Percentiles rank a stretch among this genome's conserved stretches.
Conservation (phyloP, 495 filamentous ascomycete species). For the Penicillium macrosclerotiorum region DNA sequence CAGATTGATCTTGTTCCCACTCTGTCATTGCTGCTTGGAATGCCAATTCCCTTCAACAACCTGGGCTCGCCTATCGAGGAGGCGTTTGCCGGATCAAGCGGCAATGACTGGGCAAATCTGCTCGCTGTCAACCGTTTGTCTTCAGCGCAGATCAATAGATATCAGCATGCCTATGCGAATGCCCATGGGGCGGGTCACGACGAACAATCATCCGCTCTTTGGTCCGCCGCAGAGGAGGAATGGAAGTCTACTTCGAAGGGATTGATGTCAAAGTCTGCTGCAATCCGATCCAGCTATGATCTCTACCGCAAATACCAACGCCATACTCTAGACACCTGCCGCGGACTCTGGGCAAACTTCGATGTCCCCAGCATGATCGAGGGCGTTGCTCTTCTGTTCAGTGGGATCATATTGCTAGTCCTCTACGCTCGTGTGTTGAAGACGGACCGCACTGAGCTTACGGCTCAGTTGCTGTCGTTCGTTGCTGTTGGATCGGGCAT, state of each 20-base stretch:
- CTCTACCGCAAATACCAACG: slow-evolving; percentile 72
- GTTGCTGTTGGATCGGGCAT: slow-evolving; percentile 41
- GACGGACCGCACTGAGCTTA: slow-evolving; percentile 52
- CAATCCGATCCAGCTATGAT: slow-evolving; percentile 46
- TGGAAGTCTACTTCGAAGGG: slow-evolving; percentile 43
- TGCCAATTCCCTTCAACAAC: slow-evolving; percentile 96
- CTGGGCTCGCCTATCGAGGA: slow-evolving; percentile 93
- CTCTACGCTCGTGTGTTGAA: slow-evolving; percentile 66
- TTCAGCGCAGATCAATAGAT: slow-evolving; percentile 83
- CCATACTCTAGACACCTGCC: slow-evolving; percentile 77
- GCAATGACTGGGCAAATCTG: slow-evolving; percentile 70
- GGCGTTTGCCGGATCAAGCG: slow-evolving; percentile 71
- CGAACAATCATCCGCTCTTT: slow-evolving; percentile 56
- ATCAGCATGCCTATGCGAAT: slow-evolving; percentile 66
- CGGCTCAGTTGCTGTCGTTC: slow-evolving; percentile 43
- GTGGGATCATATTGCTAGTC: slow-evolving; percentile 62
- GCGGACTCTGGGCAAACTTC: slow-evolving; percentile 85
- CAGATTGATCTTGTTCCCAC: slow-evolving; percentile 98
- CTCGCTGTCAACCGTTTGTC: slow-evolving; percentile 72
- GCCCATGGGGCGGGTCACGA: slow-evolving; percentile 62
- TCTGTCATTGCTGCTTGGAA: slow-evolving; percentile 77
- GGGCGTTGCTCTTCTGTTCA: slow-evolving; percentile 69
- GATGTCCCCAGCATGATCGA: slow-evolving; percentile 79
- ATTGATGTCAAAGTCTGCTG: slow-evolving; percentile 33
- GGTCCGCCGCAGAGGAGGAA: slow-evolving; percentile 49